phyloP scores from a whole-genome alignment of 2,329 filamentous ascomycete species.

The Trichoderma sp. region DNA sequence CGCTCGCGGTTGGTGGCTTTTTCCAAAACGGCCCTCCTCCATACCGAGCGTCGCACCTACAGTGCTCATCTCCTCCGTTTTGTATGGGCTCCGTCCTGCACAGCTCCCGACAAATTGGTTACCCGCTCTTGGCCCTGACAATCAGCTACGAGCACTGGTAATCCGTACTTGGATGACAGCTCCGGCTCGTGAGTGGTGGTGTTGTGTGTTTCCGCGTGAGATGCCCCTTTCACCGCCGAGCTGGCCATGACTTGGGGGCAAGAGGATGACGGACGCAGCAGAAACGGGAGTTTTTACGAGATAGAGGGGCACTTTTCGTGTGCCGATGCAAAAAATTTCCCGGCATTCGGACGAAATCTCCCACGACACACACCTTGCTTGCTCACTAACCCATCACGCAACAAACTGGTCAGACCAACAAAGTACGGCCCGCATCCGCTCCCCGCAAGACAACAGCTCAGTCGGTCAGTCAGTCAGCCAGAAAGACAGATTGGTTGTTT shows the following conservation, averaged over 20 bases:
- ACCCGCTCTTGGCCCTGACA: conserved; percentile 14
- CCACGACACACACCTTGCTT: conserved; percentile 14
- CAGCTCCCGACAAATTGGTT: conserved; percentile 14
- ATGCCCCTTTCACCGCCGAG: not conserved
- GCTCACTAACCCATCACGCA: conserved; percentile 6
- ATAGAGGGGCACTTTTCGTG: conserved; percentile 4
- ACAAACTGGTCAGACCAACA: conserved; percentile 9
- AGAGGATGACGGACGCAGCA: not conserved
- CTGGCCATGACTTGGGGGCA: not conserved
- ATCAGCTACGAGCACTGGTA: not conserved
- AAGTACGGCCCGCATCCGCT: conserved; percentile 11
- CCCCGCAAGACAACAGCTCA: not conserved
- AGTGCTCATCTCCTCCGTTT: conserved; percentile 8
- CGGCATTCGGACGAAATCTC: conserved; percentile 13
- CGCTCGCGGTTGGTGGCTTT: conserved; percentile 16
- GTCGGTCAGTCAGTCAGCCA: not conserved
- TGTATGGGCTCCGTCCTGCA: not conserved
- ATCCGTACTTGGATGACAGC: not conserved
- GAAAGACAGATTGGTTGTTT: not conserved
- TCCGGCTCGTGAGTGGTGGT: not conserved
- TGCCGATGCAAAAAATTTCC: conserved; percentile 18
- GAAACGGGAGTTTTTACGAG: not conserved
- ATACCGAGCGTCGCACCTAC: conserved; percentile 12
- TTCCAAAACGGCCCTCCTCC: conserved; percentile 9
- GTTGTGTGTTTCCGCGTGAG: not conserved